Evolutionary conservation across 805 yeast genomes (phyloP).

Genomic region (Blastobotrys parvus): DNA sequence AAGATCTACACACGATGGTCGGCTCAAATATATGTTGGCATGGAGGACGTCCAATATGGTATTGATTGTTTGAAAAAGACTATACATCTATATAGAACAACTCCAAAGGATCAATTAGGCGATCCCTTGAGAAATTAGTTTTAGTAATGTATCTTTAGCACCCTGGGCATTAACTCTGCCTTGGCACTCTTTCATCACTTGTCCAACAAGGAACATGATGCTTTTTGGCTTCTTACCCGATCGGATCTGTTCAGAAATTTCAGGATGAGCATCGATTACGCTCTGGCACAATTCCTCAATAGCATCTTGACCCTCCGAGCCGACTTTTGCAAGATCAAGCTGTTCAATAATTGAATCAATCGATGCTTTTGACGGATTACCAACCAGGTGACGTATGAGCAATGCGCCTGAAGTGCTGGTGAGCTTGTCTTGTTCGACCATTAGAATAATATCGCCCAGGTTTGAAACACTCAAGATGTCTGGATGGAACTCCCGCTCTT

Average conservation of each 20-base stretch:
- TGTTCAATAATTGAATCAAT: constrained; percentile 44
- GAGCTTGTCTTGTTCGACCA: constrained; percentile 41
- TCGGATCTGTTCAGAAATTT: constrained; percentile 47
- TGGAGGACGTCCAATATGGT: constrained; percentile 44
- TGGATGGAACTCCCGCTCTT: constrained; percentile 32
- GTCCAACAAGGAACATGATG: constrained; percentile 72
- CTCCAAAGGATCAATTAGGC: background rate
- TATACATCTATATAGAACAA: constrained; percentile 14
- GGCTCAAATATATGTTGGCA: constrained; percentile 52
- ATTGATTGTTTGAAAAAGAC: constrained; percentile 32
- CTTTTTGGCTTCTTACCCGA: constrained; percentile 54
- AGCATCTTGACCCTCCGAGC: constrained; percentile 23
- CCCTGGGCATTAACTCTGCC: constrained; percentile 43
- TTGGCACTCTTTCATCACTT: constrained; percentile 70
- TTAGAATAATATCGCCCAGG: constrained; percentile 46
- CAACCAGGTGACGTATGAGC: constrained; percentile 53
- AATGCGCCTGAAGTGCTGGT: constrained; percentile 62
- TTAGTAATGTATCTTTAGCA: constrained; percentile 8
- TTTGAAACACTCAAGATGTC: constrained; percentile 15
- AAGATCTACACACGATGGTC: constrained; percentile 43
- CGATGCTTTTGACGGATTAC: constrained; percentile 29
- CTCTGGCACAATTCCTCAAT: constrained; percentile 38
- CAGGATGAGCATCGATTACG: constrained; percentile 39
- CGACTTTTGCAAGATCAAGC: constrained; percentile 31
- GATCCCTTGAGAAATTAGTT: constrained; percentile 1